Percentiles rank a stretch among this genome's conserved stretches.
Evolutionary conservation across 2,329 filamentous ascomycete genomes (phyloP).

Genomic region (Zymoseptoria pseudotritici): DNA sequence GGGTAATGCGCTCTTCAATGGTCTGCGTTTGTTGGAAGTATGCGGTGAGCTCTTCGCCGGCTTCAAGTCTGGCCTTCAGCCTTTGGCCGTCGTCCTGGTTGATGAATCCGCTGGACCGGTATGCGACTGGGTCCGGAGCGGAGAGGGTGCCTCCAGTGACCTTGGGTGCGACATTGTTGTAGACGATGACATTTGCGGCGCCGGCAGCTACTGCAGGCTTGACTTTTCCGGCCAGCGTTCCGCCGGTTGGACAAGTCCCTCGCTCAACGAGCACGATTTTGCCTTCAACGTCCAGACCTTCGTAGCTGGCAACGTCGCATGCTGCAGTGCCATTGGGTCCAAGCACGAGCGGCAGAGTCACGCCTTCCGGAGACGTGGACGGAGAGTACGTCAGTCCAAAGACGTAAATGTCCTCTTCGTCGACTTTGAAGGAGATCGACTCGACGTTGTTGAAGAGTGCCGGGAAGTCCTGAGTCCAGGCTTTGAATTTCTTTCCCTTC

Average conservation of each 20-base stretch:
- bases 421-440: conserved; percentile 31
- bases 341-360: conserved; percentile 28
- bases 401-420: conserved; percentile 37
- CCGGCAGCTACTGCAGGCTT: conserved; percentile 60
- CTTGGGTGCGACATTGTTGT: conserved; percentile 58
- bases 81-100: conserved; percentile 52
- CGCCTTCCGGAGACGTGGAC: conserved; percentile 33
- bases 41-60: conserved; percentile 32
- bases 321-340: conserved; percentile 54
- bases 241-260: conserved; percentile 48
- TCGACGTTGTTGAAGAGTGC: conserved; percentile 17
- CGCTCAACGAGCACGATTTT: conserved; percentile 64
- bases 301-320: conserved; percentile 57
- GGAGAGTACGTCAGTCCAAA: conserved; percentile 50
- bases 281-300: conserved; percentile 46
- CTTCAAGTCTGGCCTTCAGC: conserved; percentile 48
- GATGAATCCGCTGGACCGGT: conserved; percentile 55
- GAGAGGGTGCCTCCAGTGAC: conserved; percentile 51
- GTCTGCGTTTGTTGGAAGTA: conserved; percentile 37
- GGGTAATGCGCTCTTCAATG: conserved; percentile 38
- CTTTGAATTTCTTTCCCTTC: conserved; percentile 27
- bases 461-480: conserved; percentile 12
- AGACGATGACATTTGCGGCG: conserved; percentile 64
- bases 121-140: conserved; percentile 45
- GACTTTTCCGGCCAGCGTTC: conserved; percentile 62